Base-by-base conservation (phyloP, 257 asterid genomes). In the Apocynum venetum region DNA sequence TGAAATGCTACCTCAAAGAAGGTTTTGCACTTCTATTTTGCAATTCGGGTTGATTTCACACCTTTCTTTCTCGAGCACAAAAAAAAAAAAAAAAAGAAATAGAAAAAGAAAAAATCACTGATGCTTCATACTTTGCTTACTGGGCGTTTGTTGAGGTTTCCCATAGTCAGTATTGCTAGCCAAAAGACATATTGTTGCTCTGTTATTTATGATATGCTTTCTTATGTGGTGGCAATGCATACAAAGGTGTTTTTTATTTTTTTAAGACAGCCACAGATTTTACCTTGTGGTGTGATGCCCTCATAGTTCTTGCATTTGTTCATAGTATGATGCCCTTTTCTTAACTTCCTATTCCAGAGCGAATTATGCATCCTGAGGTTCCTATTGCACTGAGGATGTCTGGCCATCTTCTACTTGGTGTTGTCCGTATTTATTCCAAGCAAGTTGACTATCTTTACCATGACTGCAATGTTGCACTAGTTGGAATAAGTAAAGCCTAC, bases 381-480 rank as follows among this genome's bases (percentile, higher is more conserved):
- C 97, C 98, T 7, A 89, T 96, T 85, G 99, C 99, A 0, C 83
- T 96, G 82, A 92, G 99, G 83, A 86, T 89, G 90, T 96, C 97
- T 2, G 93, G 95, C 36, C 98, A 96, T 85, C 97, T 96, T 78
- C 84, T 96, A 72, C 96, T 93, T 65, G 98, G 99, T n/a, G 90
- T 96, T 80, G 99, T 90, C 70, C 87, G 98, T 53, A 91, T 96
- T 82, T 93, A 88, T 83, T 88, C 98, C 8, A 96, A 96, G 82
- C 89, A 96, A 83, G 93, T 96, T 15, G 97, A 96, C 56, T 96
- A 96, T 81, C 86, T 96, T 63, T 86, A 64, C 0, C 91, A 93
- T 72, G 97, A 91, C 61, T 91, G 94, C 87, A 84, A 84, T 53
- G 87, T 72, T 76, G 79, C 85, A 67, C 66, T 86, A 67, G 60